These are phyloP conservation scores for Schizophyllum amplum DNA, from an alignment of 1,284 basidiomycete species.

Conservation along the genomic window DNA sequence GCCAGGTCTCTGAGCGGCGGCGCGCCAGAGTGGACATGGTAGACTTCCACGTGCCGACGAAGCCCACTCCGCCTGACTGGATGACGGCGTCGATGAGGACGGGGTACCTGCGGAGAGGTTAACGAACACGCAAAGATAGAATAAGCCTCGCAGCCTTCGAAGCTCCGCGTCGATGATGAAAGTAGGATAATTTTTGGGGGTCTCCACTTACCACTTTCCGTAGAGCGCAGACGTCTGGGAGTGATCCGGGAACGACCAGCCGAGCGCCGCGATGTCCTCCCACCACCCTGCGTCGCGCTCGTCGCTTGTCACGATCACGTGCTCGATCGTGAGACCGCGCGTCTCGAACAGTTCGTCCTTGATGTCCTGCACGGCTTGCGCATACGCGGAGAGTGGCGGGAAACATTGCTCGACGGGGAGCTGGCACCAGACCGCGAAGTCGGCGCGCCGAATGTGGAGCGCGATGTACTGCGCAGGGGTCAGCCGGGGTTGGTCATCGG, in stretches of 20 bases:
- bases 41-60: constrained; percentile 11
- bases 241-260: constrained; percentile 59
- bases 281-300: constrained; percentile 61
- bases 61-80: constrained; percentile 8
- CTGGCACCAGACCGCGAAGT: constrained; percentile 10
- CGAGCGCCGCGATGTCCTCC: constrained; percentile 45
- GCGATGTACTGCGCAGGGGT: constrained; percentile 9
- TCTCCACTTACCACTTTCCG: constrained; percentile 45
- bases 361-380: constrained; percentile 52
- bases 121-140: not conserved
- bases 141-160: not conserved
- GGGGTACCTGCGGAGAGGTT: constrained; percentile 8
- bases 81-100: constrained; percentile 14
- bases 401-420: constrained; percentile 10
- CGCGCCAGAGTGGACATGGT: constrained; percentile 10
- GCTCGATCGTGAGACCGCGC: constrained; percentile 41
- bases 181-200: not conserved
- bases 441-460: constrained; percentile 11
- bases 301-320: constrained; percentile 68
- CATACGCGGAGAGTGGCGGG: constrained; percentile 41
- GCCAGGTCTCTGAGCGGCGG: constrained; percentile 9
- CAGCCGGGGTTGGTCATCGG: not conserved
- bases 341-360: constrained; percentile 42
- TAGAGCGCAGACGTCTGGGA: constrained; percentile 41
- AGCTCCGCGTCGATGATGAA: not conserved